Evolutionary conservation across 169 alveolate genomes (phyloP).

Genomic region (Plasmodium cynomolgi): DNA sequence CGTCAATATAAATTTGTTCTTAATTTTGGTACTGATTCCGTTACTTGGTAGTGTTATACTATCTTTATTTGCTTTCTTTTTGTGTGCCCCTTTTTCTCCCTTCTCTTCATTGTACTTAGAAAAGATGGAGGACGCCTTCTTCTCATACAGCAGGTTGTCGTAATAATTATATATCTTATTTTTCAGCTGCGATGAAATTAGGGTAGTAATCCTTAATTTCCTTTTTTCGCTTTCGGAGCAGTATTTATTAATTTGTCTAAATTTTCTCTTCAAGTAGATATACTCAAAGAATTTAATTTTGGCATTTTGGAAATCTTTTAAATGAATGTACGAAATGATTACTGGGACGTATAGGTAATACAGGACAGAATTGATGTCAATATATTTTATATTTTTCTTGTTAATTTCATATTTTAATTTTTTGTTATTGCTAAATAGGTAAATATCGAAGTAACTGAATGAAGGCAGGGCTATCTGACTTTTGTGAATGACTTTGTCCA

Average conservation of each 20-base stretch:
- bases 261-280: slow-evolving; percentile 47
- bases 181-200: slow-evolving; percentile 31
- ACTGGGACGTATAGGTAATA: slow-evolving; percentile 46
- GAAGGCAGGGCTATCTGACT: slow-evolving; percentile 43
- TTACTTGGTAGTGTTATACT: not conserved
- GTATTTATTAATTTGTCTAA: slow-evolving; percentile 27
- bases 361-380: slow-evolving; percentile 36
- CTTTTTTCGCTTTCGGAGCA: slow-evolving; percentile 36
- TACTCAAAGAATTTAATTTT: slow-evolving; percentile 45
- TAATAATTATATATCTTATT: slow-evolving; percentile 50
- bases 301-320: slow-evolving; percentile 61
- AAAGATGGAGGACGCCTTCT: not conserved
- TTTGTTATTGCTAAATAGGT: slow-evolving; percentile 68
- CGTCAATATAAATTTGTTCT: not conserved
- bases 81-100: not conserved
- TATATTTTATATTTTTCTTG: slow-evolving; percentile 62
- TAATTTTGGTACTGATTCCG: not conserved
- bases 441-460: slow-evolving; percentile 70
- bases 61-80: not conserved
- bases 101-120: not conserved
- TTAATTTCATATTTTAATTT: slow-evolving; percentile 71
- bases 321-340: slow-evolving; percentile 43
- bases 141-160: slow-evolving; percentile 12
- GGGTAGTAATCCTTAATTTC: slow-evolving; percentile 15
- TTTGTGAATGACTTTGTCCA: slow-evolving; percentile 31